Percentiles rank a stretch among this genome's conserved stretches.
Conservation (phyloP, 1,139 yeast species). For the Protomyces inundatus region DNA sequence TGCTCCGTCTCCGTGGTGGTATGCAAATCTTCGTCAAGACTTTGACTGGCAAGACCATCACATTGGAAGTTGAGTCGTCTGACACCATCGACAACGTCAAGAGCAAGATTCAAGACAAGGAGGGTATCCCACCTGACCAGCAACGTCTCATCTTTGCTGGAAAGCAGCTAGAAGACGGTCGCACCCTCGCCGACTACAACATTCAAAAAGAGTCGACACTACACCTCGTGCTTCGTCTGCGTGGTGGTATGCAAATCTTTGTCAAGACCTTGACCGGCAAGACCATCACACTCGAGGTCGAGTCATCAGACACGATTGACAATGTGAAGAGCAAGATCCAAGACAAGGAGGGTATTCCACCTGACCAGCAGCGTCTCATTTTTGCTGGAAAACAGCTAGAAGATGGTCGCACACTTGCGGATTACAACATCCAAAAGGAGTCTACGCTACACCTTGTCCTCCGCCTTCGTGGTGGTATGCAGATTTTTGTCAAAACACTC, state of each 20-base stretch:
- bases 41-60: slow-evolving; percentile 97
- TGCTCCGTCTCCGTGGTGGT: slow-evolving; percentile 85
- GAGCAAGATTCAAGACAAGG: slow-evolving; percentile 90
- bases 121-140: slow-evolving; percentile 93
- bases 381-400: slow-evolving; percentile 86
- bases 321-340: slow-evolving; percentile 84
- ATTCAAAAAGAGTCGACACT: slow-evolving; percentile 99
- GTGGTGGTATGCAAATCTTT: slow-evolving; percentile 54
- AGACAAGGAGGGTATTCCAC: slow-evolving; percentile 87
- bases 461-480: slow-evolving; percentile 88
- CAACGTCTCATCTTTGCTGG: slow-evolving; percentile 91
- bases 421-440: slow-evolving; percentile 87
- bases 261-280: slow-evolving; percentile 98
- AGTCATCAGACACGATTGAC: slow-evolving; percentile 85
- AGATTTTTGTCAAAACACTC: slow-evolving; percentile 79
- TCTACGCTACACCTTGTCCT: slow-evolving; percentile 79
- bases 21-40: slow-evolving; percentile 81
- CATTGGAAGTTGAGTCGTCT: slow-evolving; percentile 88
- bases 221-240: slow-evolving; percentile 85
- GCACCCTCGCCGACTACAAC: slow-evolving; percentile 99
- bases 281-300: slow-evolving; percentile 94
- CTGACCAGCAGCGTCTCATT: slow-evolving; percentile 81
- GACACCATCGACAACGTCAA: slow-evolving; percentile 92
- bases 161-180: slow-evolving; percentile 86
- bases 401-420: slow-evolving; percentile 81